Evolutionary conservation across 768 basidiomycete genomes (phyloP), one percentile per base, ranked within the genome.

Genomic region (Butyriboletus loyo): DNA sequence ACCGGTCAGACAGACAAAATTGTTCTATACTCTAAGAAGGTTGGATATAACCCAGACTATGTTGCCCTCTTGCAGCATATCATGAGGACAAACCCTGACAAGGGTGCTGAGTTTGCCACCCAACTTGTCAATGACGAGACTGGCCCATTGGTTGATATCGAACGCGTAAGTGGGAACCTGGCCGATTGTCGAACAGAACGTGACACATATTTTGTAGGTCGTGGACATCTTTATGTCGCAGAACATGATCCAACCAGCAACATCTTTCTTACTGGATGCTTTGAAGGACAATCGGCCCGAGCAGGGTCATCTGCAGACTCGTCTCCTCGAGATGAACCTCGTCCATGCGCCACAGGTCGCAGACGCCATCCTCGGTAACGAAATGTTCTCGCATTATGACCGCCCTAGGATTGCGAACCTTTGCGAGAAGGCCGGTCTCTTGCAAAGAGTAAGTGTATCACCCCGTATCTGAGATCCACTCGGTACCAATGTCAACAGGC

Each of bases 221-320:
- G 94, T 98, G 54, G 97, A 99, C 64, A 97, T 98, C 63, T 98
- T 99, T 78, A 97, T 98, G 93, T 89, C 89, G 0, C 95, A 97
- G 68, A 98, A 98, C 74, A 92, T 98, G 93, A 95, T 98, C 52
- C 97, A 98, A 70, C 96, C 95, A 19, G 97, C 97, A 6, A 99
- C 97, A 0, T 95, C 93, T 1, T 98, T 99, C 86, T 76, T 98
- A 43, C 75, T 99, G 53, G 97, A 98, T 66, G 97, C 95, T 21
- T 78, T 99, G 62, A 98, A 99, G 76, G 97, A 99, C 50, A 98
- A 99, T 77, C 89, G 89, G 67, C 91, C 95, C 0, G 97, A 99
- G 70, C 96, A 99, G 66, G 96, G 85, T 0, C 93, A 88, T 59
- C 76, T 99, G 14, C 97, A 99, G 72, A 99, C 97, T 0, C 88